Percentiles rank a stretch among this genome's conserved stretches.
Conservation (phyloP, 192 early-diverging fungal genomes). For the Funneliformis geosporum region DNA sequence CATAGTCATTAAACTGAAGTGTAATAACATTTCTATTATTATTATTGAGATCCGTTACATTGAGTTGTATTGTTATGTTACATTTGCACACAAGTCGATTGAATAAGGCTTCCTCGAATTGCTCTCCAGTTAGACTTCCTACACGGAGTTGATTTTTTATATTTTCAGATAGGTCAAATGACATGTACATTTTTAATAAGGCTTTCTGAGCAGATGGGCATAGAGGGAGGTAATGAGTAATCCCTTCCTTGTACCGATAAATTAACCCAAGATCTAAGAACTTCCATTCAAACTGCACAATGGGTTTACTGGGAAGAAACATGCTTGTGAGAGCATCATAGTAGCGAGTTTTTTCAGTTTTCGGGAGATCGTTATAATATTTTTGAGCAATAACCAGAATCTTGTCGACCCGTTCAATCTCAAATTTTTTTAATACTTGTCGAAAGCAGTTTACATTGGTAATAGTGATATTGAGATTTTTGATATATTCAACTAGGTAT, state of each 20-base stretch:
- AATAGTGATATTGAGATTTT: slow-evolving; percentile 21
- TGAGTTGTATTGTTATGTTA: slow-evolving; percentile 29
- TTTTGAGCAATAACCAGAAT: slow-evolving; percentile 11
- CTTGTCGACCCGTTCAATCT: not conserved
- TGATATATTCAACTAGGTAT: slow-evolving; percentile 12
- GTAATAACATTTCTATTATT: too few species aligned
- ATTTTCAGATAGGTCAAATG: slow-evolving; percentile 26
- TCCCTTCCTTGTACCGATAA: slow-evolving; percentile 34
- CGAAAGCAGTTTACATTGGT: slow-evolving; percentile 18
- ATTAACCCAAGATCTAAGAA: slow-evolving; percentile 38
- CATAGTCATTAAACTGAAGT: slow-evolving; percentile 28
- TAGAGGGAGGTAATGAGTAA: slow-evolving; percentile 33
- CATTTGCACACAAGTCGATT: slow-evolving; percentile 29
- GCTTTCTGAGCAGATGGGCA: slow-evolving; percentile 37
- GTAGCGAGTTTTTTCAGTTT: slow-evolving; percentile 12
- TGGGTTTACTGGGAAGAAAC: slow-evolving; percentile 31
- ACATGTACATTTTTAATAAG: slow-evolving; percentile 39
- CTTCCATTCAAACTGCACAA: slow-evolving; percentile 36
- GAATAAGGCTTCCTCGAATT: slow-evolving; percentile 41
- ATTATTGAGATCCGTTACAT: too few species aligned
- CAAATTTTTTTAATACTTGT: slow-evolving; percentile 23
- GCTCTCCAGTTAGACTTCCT: slow-evolving; percentile 25
- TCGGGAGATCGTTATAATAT: slow-evolving; percentile 16
- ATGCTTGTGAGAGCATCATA: slow-evolving; percentile 33
- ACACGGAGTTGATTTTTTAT: slow-evolving; percentile 27